phyloP scores from a whole-genome alignment of 2,329 filamentous ascomycete genomes.

The Leptographium galeiforme region DNA sequence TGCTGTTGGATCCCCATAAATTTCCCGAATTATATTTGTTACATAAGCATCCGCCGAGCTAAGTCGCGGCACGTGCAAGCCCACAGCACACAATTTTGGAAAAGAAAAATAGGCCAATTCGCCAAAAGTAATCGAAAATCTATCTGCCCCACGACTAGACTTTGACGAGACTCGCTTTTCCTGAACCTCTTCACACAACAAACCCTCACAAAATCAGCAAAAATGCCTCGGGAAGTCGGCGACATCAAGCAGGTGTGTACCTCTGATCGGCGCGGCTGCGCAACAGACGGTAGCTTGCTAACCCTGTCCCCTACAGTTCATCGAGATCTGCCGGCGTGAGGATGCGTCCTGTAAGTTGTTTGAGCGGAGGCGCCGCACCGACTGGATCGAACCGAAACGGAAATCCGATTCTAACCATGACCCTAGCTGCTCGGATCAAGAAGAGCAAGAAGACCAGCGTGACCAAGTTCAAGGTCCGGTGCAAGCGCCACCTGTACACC shows the following conservation, averaged over 20 bases:
- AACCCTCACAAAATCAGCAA: slow-evolving; percentile 34
- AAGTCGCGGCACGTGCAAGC: slow-evolving; percentile 7
- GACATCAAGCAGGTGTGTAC: slow-evolving; percentile 76
- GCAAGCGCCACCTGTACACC: slow-evolving; percentile 92
- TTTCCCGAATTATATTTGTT: background rate
- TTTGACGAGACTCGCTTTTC: slow-evolving; percentile 3
- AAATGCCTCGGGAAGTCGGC: slow-evolving; percentile 94
- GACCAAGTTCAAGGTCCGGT: slow-evolving; percentile 99
- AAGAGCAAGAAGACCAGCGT: slow-evolving; percentile 81
- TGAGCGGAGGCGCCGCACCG: background rate
- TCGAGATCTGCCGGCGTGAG: slow-evolving; percentile 99
- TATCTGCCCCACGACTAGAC: slow-evolving; percentile 2
- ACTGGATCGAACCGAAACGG: background rate
- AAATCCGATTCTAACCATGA: slow-evolving; percentile 17
- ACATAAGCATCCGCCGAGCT: background rate
- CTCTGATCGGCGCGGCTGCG: background rate
- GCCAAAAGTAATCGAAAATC: background rate
- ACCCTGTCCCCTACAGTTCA: slow-evolving; percentile 54
- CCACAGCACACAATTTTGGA: slow-evolving; percentile 10
- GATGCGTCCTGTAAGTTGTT: slow-evolving; percentile 88
- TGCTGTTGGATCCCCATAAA: no score
- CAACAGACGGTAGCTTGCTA: background rate
- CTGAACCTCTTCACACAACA: slow-evolving; percentile 14
- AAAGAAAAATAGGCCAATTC: background rate
- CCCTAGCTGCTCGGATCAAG: slow-evolving; percentile 77